phyloP scores from a whole-genome alignment of 2,329 filamentous ascomycete genomes.

The Colletotrichum sp. region DNA sequence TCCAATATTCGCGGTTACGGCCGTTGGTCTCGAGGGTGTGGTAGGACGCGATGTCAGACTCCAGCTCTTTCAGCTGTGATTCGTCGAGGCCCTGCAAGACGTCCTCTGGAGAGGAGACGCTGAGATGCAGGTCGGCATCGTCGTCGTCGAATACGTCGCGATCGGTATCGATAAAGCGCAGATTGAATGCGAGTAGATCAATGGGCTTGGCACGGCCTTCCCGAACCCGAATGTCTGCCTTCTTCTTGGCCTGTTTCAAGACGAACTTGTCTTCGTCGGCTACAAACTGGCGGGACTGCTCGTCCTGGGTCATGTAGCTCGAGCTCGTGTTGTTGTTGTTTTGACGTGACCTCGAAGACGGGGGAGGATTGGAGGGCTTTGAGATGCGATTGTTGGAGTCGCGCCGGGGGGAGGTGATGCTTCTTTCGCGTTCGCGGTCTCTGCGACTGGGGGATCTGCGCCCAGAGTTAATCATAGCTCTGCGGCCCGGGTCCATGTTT shows the following conservation, averaged over 20 bases:
- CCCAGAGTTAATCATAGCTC: constrained; percentile 56
- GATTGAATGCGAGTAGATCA: constrained; percentile 89
- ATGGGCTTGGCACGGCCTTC: constrained; percentile 91
- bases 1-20: constrained; percentile 89
- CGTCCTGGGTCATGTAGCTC: constrained; percentile 72
- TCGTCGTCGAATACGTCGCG: constrained; percentile 87
- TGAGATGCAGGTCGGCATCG: constrained; percentile 73
- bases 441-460: constrained; percentile 44
- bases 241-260: constrained; percentile 96
- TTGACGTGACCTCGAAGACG: constrained; percentile 29
- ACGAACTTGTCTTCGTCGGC: constrained; percentile 97
- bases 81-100: constrained; percentile 77
- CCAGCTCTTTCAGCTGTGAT: constrained; percentile 74
- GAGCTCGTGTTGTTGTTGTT: constrained; percentile 24
- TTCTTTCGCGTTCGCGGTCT: constrained; percentile 39
- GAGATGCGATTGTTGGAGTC: constrained; percentile 62
- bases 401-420: constrained; percentile 58
- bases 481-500: constrained; percentile 59
- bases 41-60: constrained; percentile 83
- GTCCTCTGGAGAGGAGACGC: constrained; percentile 80
- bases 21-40: constrained; percentile 78
- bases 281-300: constrained; percentile 83
- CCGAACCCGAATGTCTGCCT: constrained; percentile 91
- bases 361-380: constrained; percentile 48
- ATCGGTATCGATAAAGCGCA: constrained; percentile 86